phyloP scores from a whole-genome alignment of 257 asterid genomes.

The Solanum virginianum region DNA sequence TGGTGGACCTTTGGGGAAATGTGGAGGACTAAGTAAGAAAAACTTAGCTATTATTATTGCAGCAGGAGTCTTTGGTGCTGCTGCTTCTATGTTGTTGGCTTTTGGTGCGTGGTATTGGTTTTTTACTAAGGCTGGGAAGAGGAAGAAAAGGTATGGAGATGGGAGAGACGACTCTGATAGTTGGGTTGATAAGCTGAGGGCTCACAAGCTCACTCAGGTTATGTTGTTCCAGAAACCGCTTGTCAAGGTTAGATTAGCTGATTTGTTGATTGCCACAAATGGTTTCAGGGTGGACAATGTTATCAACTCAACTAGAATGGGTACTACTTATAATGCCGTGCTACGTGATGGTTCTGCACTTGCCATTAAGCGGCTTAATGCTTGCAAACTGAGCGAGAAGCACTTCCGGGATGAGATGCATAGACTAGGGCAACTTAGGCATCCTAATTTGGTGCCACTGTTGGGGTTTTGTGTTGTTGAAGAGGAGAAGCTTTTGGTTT shows the following conservation, averaged over 20 bases:
- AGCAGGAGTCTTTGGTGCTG: constrained; percentile 84
- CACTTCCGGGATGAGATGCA: constrained; percentile 80
- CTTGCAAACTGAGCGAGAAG: constrained; percentile 62
- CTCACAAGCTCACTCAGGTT: constrained; percentile 73
- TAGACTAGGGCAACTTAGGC: constrained; percentile 84
- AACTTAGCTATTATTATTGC: constrained; percentile 69
- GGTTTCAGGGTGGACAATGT: constrained; percentile 43
- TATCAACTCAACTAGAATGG: constrained; percentile 57
- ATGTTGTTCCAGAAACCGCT: constrained; percentile 76
- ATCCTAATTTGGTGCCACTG: constrained; percentile 87
- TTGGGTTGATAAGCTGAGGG: constrained; percentile 58
- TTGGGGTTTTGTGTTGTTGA: constrained; percentile 84
- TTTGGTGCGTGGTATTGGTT: constrained; percentile 86
- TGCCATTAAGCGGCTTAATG: constrained; percentile 52
- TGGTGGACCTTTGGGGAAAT: constrained; percentile 52
- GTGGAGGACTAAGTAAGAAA: constrained; percentile 74
- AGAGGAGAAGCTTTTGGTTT: constrained; percentile 85
- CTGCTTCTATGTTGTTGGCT: constrained; percentile 63
- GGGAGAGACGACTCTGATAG: constrained; percentile 36
- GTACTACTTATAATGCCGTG: constrained; percentile 72
- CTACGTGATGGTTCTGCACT: constrained; percentile 72
- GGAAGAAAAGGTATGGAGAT: constrained; percentile 44
- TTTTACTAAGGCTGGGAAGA: constrained; percentile 31
- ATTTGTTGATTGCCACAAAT: constrained; percentile 59
- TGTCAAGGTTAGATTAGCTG: constrained; percentile 74